phyloP scores from a whole-genome alignment of 306 rosid genomes.

The Canavalia gladiata region DNA sequence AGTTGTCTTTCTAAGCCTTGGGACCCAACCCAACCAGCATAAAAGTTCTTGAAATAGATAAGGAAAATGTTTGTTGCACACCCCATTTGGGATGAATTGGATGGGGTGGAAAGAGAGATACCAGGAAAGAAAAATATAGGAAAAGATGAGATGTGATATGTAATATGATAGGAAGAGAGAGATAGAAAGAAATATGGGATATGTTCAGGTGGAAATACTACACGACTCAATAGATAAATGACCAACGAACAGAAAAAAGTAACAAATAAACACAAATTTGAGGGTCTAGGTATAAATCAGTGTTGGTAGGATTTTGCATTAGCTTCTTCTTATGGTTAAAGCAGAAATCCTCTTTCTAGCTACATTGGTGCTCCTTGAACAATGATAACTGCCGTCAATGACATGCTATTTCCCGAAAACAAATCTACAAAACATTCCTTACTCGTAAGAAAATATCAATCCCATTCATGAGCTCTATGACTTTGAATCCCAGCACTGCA shows the following conservation, averaged over 20 bases:
- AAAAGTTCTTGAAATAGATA: not conserved
- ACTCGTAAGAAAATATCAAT: slow-evolving; percentile 1
- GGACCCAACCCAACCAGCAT: not conserved
- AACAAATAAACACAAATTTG: not conserved
- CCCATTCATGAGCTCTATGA: not conserved
- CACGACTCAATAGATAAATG: not conserved
- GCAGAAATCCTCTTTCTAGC: not conserved
- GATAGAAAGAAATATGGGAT: too few species aligned
- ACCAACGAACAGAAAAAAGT: not conserved
- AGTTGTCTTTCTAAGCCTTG: not conserved
- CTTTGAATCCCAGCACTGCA: slow-evolving; percentile 3
- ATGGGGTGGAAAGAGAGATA: too few species aligned
- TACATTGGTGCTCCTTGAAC: slow-evolving; percentile 21
- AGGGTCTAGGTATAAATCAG: not conserved
- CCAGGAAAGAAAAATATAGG: too few species aligned
- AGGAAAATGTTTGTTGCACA: too few species aligned
- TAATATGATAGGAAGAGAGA: too few species aligned
- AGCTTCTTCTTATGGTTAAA: slow-evolving; percentile 29
- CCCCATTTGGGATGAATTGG: too few species aligned
- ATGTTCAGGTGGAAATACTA: too few species aligned
- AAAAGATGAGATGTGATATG: too few species aligned
- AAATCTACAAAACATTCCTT: not conserved
- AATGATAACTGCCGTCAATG: not conserved
- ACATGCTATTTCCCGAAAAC: slow-evolving; percentile 20
- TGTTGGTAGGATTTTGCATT: not conserved